Base-by-base conservation (phyloP, 2,329 filamentous ascomycete genomes). In the Paecilomyces niveus region DNA sequence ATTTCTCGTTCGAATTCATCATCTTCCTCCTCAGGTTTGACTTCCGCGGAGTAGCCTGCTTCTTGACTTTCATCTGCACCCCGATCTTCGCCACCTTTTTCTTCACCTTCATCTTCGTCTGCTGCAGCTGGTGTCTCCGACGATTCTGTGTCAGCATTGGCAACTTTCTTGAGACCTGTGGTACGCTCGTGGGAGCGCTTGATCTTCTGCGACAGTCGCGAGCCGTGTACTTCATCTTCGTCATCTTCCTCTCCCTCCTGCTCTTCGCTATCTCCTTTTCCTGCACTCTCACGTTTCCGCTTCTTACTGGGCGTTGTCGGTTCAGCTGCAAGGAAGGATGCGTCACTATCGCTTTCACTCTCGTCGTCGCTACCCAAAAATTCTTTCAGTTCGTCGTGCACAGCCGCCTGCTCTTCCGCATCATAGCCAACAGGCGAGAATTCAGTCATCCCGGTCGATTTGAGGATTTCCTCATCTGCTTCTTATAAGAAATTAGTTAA, bases 381-480 rank as follows among this genome's bases (percentile, higher is more conserved):
- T 53, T 90, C 89, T 13, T 83, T 84, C 9, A 95, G 76, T 67
- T 95, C 91, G 59, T 89, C 86, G 63, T 91, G 86, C 1, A 84
- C 81, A 9, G 77, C 80, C 3, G 78, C 82, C 80, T 86, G 87
- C 68, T 89, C 81, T 57, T 88, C 84, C 13, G 77, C 81, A 55
- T 85, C 81, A 61, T 85, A 82, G 1, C 83, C 83, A 18, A 80
- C 79, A 1, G 72, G 79, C 4, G 79, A 78, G 52, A 70, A 78
- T 54, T 82, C 80, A 9, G 72, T 72, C 11, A 82, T 71, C 0
- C 82, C 81, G 1, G 76, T 69, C 0, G 81, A 81, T 60, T 81
- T 75, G 52, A 81, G 72, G 29, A 82, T 78, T 6, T 80, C 79
- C 15, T 82, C 78, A 15, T 74, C 68, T 10, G 74, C 72, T 9